These are phyloP conservation scores for Euphrasia arctica DNA, from an alignment of 305 asterid species.

Conservation along the genomic window DNA sequence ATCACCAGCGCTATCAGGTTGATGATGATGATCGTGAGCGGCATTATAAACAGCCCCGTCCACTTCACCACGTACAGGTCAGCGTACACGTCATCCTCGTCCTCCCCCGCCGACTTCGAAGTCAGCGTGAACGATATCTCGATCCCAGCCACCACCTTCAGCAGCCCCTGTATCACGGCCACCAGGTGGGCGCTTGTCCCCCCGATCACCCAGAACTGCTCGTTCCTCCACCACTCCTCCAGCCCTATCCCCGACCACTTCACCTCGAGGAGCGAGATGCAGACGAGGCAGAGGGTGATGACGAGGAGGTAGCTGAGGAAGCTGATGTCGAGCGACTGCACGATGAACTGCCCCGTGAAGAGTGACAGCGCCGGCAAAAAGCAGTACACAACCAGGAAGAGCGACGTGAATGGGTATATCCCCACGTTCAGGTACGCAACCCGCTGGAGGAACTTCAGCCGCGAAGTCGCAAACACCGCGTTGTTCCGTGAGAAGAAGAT, in stretches of 20 bases:
- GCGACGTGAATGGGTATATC: constrained; percentile 89
- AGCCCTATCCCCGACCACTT: constrained; percentile 95
- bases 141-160: constrained; percentile 80
- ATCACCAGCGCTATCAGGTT: constrained; percentile 69
- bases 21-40: constrained; percentile 52
- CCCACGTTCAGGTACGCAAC: constrained; percentile 91
- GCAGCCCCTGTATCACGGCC: constrained; percentile 85
- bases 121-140: constrained; percentile 89
- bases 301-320: constrained; percentile 67
- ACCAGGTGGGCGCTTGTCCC: constrained; percentile 86
- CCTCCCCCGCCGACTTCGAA: constrained; percentile 65
- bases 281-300: constrained; percentile 60
- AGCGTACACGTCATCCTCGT: constrained; percentile 72
- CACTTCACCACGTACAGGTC: constrained; percentile 84
- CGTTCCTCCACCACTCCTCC: constrained; percentile 95
- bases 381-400: constrained; percentile 81
- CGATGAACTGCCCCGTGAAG: constrained; percentile 87
- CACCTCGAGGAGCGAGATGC: constrained; percentile 84
- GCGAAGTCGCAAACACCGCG: constrained; percentile 64
- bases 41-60: constrained; percentile 78
- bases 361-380: constrained; percentile 89
- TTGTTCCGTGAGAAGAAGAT: constrained; percentile 93
- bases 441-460: constrained; percentile 92
- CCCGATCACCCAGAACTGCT: constrained; percentile 95
- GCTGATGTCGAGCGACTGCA: constrained; percentile 43